Base-by-base conservation (phyloP, 352 stramenopile genomes). In the Phytophthora cactorum region DNA sequence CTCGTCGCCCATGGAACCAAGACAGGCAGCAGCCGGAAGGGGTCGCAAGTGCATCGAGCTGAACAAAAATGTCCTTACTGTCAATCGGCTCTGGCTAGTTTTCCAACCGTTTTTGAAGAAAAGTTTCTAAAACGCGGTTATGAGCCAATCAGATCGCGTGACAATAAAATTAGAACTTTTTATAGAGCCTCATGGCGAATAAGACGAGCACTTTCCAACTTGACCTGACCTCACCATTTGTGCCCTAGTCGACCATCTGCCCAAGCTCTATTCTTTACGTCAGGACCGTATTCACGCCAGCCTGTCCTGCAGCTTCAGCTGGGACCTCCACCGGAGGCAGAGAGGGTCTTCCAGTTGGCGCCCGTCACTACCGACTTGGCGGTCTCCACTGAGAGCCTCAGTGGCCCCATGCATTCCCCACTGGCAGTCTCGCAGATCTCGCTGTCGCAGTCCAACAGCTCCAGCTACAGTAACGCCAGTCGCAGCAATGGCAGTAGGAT, bases 361-460 rank as follows among this genome's bases (percentile, higher is more conserved):
- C 44, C 52, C 34, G 54, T 65, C 73, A 74, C 63, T 63, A 54
- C 63, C 39, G 36, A 68, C 63, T 68, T 68, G 56, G 53, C 61
- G 25, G 34, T 57, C 63, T 47, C 28, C 32, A 45, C 11, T 59
- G 29, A 31, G 59, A 56, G 17, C 15, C 44, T 44, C 50, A 39
- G 67, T 61, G 45, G 43, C n/a, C 43, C 7, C 43, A 86, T 89
- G 84, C 50, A 81, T 43, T 89, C 84, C 39, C 81, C 84, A 44
- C 65, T 92, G 36, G 72, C 78, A 44, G 77, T 92, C 74, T 92
- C 84, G 9, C 81, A 85, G 63, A 90, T 92, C 61, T 82, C 81
- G 25, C 58, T 90, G 41, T 89, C 83, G 45, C 77, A 81, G 50
- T 84, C 79, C 22, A 59, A 59, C 31, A 79, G 63, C 61, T 82